Base-by-base conservation (phyloP, 371 early-diverging fungal genomes). In the Mucor saturninus region DNA sequence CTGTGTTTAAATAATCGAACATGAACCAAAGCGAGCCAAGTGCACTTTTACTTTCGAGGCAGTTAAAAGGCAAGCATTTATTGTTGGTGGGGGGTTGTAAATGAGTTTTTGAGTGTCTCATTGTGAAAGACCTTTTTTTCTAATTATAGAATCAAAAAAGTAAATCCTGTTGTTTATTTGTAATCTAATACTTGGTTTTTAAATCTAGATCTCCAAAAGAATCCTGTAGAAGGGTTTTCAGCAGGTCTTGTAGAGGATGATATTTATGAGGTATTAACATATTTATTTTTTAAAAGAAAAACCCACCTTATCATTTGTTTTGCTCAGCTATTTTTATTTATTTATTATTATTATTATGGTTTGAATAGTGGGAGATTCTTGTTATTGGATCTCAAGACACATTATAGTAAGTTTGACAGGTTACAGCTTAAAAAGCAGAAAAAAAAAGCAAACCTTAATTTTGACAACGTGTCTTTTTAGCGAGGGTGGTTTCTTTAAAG, bases 401-500 rank as follows among this genome's bases (percentile, higher is more conserved):
- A 3, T 81, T 91, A 32, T 97, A 93, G 88, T 88, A 84, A 81
- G 54, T 64, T 63, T 71, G 62, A 59, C 64, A 62, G 59, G 9
- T 62, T 42, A 46, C 26, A 14, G n/a, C 45, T 43, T 45, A 45
- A 1, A 9, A 5, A 14, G n/a, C 45, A 45, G 3, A 45, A 38
- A 38, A 38, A 38, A 38, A 38, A 42, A 11, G 46, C 30, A 56
- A 54, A 52, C 30, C 40, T 49, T 46, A 51, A 49, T 57, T 59
- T 46, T 56, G 40, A 51, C 11, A 48, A 28, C 21, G 59, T 51
- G 32, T 48, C 42, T 57, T 56, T 21, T 51, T 29, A 74, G 67
- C 58, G 98, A 97, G 68, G 94, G 93, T 51, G 98, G 96, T 3
- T 93, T 96, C 75, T 95, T 95, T 83, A 93, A 87, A 72, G 95